phyloP scores from a whole-genome alignment of 2,329 filamentous ascomycete genomes.

The Colletotrichum chlorophyti region DNA sequence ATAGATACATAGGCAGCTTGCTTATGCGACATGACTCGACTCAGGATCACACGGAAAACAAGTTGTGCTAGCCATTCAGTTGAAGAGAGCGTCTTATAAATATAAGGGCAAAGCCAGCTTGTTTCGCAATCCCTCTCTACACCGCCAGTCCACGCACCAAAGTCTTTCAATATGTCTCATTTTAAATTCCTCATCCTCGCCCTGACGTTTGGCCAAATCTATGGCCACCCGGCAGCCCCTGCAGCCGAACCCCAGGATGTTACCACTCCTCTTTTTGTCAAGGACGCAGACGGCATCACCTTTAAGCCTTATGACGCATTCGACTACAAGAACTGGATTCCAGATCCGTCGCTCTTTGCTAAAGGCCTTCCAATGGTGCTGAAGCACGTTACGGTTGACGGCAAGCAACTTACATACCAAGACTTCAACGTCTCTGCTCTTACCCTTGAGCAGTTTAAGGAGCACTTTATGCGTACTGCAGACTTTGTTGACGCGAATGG shows the following conservation, averaged over 20 bases:
- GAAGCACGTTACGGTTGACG: slow-evolving; percentile 1
- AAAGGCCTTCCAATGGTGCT: background rate
- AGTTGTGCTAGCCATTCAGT: too few species aligned
- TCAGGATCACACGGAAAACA: too few species aligned
- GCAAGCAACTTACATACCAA: background rate
- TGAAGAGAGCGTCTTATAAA: too few species aligned
- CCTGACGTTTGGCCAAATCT: background rate
- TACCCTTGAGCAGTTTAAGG: slow-evolving; percentile 1
- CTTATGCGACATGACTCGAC: too few species aligned
- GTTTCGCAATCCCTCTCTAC: too few species aligned
- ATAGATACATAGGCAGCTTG: too few species aligned
- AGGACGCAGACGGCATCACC: background rate
- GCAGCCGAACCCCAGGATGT: background rate
- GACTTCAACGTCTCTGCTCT: slow-evolving; percentile 7
- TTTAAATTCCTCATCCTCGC: background rate
- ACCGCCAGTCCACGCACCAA: background rate
- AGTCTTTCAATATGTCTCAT: background rate
- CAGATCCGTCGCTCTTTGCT: background rate
- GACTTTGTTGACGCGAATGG: background rate
- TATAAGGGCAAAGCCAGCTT: too few species aligned
- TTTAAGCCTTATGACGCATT: background rate
- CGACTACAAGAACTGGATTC: background rate
- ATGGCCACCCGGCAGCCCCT: background rate
- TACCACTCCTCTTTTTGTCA: background rate
- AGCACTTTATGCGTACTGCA: background rate